Conservation (phyloP, 2,329 filamentous ascomycete genomes). For the Ceratocystis cubensis region DNA sequence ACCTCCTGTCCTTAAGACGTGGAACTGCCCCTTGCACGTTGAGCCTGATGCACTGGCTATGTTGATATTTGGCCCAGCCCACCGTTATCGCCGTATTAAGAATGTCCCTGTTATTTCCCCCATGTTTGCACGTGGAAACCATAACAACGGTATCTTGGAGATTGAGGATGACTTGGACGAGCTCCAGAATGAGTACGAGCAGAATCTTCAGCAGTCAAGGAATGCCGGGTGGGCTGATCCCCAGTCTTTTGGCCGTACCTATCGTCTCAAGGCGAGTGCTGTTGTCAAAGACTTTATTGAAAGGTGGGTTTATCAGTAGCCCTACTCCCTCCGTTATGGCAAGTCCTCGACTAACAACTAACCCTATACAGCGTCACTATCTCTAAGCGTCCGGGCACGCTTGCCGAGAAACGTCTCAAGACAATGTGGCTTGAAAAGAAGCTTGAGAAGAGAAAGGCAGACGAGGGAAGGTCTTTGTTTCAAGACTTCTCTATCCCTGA, state of each 20-base stretch:
- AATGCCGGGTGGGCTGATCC: slow-evolving; percentile 45
- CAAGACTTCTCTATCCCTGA: slow-evolving; percentile 1
- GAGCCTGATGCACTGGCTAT: slow-evolving; percentile 58
- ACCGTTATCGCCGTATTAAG: slow-evolving; percentile 50
- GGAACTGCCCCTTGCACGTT: slow-evolving; percentile 79
- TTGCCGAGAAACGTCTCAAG: slow-evolving; percentile 13
- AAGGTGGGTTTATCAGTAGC: background rate
- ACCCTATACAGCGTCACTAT: background rate
- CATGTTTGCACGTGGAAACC: slow-evolving; percentile 48
- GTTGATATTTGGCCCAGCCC: slow-evolving; percentile 46
- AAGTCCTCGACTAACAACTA: background rate
- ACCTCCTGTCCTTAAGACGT: slow-evolving; percentile 63
- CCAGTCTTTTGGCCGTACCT: slow-evolving; percentile 50
- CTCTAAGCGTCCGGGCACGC: slow-evolving; percentile 11
- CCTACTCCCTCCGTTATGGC: background rate
- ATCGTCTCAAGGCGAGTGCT: slow-evolving; percentile 50
- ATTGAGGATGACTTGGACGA: slow-evolving; percentile 50
- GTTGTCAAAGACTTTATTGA: slow-evolving; percentile 62
- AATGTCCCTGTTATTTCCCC: slow-evolving; percentile 40
- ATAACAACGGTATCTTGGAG: slow-evolving; percentile 61
- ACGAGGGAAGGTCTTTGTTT: background rate
- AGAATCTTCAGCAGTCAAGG: slow-evolving; percentile 4
- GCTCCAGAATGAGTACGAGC: slow-evolving; percentile 14
- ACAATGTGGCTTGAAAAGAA: background rate
- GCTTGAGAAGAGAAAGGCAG: background rate